Evolutionary conservation across 176 grass and related monocot species (phyloP), one percentile per base, ranked within the genome.

Genomic region (Hsuehochloa calcarea): DNA sequence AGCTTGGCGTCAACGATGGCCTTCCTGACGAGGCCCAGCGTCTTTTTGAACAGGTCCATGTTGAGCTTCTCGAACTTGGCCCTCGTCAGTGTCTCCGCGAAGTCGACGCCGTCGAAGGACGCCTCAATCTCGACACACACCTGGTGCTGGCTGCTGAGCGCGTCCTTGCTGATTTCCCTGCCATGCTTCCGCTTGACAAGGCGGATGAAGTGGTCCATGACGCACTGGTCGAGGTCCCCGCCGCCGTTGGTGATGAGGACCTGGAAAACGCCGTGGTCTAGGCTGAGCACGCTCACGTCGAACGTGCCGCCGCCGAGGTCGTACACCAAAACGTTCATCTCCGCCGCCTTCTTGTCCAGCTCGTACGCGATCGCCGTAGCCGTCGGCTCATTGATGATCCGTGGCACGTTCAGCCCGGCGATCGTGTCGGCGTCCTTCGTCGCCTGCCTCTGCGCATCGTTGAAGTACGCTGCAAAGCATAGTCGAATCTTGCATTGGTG

Each of bases 251-350:
- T 92, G 68, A 88, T 80, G 55, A 91, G 82, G 26, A 95, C 90
- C 84, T 95, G 88, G 71, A 95, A 92, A 17, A 92, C 86, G 73
- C 90, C 90, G 80, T 76, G 83, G 68, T 95, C 93, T 20, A 95
- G 80, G 29, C 85, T 91, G 64, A 95, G 88, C 64, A 92, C 72
- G 70, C 88, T 90, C 8, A 89, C 81, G 71, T 85, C 87, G 65
- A 89, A 67, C 19, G 87, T 85, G 29, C 81, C 81, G 22, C 87
- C 81, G 58, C 74, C 74, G 41, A 89, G 81, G 87, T 85, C 87
- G 74, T 79, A 85, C 1, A 85, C 68, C 19, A 84, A 52, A 8
- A 84, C 37, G 75, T 70, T 89, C 74, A 70, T 79, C 34, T 77
- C 64, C 17, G 27, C 73, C 63, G 54, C 67, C 47, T 79, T 67